Conservation (phyloP, 257 asterid genomes). For the Solanum verrucosum region DNA sequence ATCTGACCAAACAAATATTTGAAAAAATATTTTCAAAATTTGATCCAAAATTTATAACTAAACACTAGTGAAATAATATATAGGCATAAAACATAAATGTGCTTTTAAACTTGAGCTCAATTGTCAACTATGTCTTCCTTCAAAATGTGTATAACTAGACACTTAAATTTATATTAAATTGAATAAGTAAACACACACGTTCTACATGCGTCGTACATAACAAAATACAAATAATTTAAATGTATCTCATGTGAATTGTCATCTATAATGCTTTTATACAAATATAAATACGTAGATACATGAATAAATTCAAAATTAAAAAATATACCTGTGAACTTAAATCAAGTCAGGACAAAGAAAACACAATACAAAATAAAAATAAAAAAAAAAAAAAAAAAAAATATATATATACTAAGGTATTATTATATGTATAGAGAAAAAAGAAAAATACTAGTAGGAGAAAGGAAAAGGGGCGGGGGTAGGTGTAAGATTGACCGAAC, state of each 20-base stretch:
- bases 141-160: too few relatives aligned
- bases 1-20: not conserved
- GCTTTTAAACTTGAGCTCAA: too few relatives aligned
- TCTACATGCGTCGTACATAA: too few relatives aligned
- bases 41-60: not conserved
- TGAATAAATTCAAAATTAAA: not conserved
- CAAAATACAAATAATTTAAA: too few relatives aligned
- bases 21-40: not conserved
- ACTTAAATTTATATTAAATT: too few relatives aligned
- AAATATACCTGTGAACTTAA: not conserved
- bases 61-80: not conserved
- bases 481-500: slow-evolving; percentile 53
- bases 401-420: not conserved
- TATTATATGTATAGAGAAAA: not conserved
- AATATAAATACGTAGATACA: too few relatives aligned
- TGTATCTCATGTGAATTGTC: too few relatives aligned
- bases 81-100: not conserved
- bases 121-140: not conserved
- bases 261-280: too few relatives aligned
- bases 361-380: not conserved
- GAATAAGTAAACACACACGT: fast-evolving
- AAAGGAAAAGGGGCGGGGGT: slow-evolving; percentile 33
- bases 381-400: too few relatives aligned
- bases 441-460: not conserved
- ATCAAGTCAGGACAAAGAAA: not conserved